phyloP scores from a whole-genome alignment of 108 stramenopile genomes.

The Nitzschia palea region DNA sequence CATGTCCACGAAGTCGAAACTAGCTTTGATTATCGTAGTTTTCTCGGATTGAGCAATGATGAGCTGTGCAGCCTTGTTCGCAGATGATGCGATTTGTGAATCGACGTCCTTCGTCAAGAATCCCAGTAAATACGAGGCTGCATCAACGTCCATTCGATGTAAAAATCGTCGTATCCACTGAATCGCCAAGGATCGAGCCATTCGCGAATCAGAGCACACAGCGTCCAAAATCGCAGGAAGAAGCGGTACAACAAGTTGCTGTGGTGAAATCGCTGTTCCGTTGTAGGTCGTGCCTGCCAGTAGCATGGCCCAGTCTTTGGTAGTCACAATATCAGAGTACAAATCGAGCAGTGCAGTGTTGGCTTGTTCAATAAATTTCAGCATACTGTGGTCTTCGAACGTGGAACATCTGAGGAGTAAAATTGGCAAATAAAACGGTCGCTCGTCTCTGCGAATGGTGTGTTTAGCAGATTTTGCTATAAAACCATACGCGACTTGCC shows the following conservation, averaged over 20 bases:
- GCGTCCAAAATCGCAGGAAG: slow-evolving; percentile 24
- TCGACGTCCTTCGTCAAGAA: not conserved
- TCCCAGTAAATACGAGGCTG: slow-evolving; percentile 22
- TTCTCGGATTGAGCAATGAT: no score
- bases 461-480: slow-evolving; percentile 3
- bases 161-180: slow-evolving; percentile 20
- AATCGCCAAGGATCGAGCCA: slow-evolving; percentile 3
- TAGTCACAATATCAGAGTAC: not conserved
- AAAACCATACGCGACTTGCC: slow-evolving; percentile 21
- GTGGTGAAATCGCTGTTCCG: not conserved
- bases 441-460: not conserved
- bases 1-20: no score
- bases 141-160: slow-evolving; percentile 17
- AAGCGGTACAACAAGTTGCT: slow-evolving; percentile 24
- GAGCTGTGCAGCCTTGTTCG: not conserved
- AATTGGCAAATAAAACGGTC: slow-evolving; percentile 17
- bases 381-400: slow-evolving; percentile 19
- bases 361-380: slow-evolving; percentile 7
- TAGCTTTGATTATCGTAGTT: no score
- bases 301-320: not conserved
- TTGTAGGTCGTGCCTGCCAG: no score
- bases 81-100: not conserved
- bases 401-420: slow-evolving; percentile 25
- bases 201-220: slow-evolving; percentile 12
- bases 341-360: slow-evolving; percentile 3